Evolutionary conservation across 2,329 filamentous ascomycete species (phyloP), one percentile per base, ranked within the genome.

Genomic region (Fusarium nisikadoi): DNA sequence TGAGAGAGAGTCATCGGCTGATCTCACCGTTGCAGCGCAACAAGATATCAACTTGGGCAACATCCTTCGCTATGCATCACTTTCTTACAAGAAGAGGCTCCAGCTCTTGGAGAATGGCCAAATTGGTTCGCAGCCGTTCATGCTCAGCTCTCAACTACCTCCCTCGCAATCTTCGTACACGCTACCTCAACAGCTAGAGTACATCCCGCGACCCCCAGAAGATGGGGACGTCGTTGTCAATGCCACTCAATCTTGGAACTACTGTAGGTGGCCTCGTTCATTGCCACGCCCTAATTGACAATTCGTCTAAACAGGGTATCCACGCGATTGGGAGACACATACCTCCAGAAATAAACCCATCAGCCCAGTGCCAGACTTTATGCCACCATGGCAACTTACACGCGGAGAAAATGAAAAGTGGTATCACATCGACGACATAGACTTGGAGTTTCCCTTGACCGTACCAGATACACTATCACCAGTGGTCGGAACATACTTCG

Each of bases 361-460:
- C 17, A 47, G 42, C 17, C 60, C 60, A 6, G 54, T 50, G 1
- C 38, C 60, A 2, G 54, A 49, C 36, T 63, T 63, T 10, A 31
- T 63, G 43, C 60, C 43, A 1, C 58, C 35, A 13, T 63, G 60
- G 60, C 60, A 63, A 14, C 43, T 63, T 8, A 25, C 5, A 19
- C 36, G 36, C 5, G 36, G 43, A 29, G 20, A 38, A n/a, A 39
- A 60, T 8, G 38, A 61, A 19, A 60, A 38, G 11, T 63, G 60
- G 60, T 63, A 49, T 63, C 60, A 63, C n/a, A 49, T 63, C 29
- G 60, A 63, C 9, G 60, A 63, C 20, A 49, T 20, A 33, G 35
- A 35, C 16, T 16, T 29, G 10, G 36, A 63, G 9, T 35, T 42
- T 20, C 43, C 60, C 13, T 17, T 60, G 6, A 45, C 27, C 13